Conservation (phyloP, 805 yeast species). For the Komagataella populi region DNA sequence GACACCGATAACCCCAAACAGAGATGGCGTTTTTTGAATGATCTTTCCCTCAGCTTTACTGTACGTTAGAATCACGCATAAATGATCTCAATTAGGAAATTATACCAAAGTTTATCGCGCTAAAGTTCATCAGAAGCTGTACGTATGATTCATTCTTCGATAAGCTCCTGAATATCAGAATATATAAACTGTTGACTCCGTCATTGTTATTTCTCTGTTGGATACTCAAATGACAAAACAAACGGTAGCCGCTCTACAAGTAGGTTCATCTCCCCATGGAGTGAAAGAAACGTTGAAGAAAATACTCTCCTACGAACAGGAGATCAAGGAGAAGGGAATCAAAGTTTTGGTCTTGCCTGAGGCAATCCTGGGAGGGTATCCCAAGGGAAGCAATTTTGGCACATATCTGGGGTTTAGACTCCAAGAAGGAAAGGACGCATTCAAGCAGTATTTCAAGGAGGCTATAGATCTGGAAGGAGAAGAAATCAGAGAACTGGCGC, state of each 20-base stretch:
- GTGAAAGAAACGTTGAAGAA: slow-evolving; percentile 22
- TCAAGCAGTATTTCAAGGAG: slow-evolving; percentile 19
- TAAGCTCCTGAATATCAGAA: neutral
- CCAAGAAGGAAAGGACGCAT: slow-evolving; percentile 26
- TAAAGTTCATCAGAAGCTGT: neutral
- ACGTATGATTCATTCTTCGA: neutral
- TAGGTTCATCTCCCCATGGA: slow-evolving; percentile 24
- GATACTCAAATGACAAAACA: slow-evolving; percentile 10
- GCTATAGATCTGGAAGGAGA: slow-evolving; percentile 22
- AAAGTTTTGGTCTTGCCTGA: slow-evolving; percentile 30
- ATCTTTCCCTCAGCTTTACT: too few relatives aligned
- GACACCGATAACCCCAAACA: too few relatives aligned
- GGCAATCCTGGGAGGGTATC: slow-evolving; percentile 31
- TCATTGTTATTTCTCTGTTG: too few relatives aligned
- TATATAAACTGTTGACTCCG: too few relatives aligned
- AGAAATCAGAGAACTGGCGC: slow-evolving; percentile 20
- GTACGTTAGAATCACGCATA: neutral
- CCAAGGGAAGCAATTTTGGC: slow-evolving; percentile 29
- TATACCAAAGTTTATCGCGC: neutral
- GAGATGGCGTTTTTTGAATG: too few relatives aligned
- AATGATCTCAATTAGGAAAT: too few relatives aligned
- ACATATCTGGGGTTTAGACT: slow-evolving; percentile 27
- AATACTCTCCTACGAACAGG: slow-evolving; percentile 22
- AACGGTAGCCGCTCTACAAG: slow-evolving; percentile 28
- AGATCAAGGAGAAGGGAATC: slow-evolving; percentile 17